These are phyloP conservation scores for Podaxis sp. DNA, from an alignment of 768 basidiomycete species.

Conservation along the genomic window DNA sequence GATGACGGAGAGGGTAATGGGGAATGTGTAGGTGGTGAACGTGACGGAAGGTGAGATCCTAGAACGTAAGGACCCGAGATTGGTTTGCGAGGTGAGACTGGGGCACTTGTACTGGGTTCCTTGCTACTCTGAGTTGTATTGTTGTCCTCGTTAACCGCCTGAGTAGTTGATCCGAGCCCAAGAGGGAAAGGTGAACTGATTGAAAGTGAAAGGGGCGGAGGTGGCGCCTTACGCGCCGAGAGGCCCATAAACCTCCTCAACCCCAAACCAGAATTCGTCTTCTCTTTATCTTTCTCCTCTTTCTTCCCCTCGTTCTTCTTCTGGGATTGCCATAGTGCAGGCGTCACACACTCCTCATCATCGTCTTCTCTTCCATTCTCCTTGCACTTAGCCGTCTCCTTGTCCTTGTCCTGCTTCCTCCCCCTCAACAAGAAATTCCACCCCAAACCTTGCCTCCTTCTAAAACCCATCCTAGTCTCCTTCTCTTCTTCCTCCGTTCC, in stretches of 20 bases:
- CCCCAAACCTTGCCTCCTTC: slow-evolving; percentile 1
- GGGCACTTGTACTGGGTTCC: slow-evolving; percentile 10
- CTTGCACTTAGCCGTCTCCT: neutral
- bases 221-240: neutral
- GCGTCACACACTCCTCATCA: slow-evolving; percentile 14
- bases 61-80: slow-evolving; percentile 46
- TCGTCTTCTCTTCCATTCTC: slow-evolving; percentile 12
- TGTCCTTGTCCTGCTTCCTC: slow-evolving; percentile 1
- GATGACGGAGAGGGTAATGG: slow-evolving; percentile 8
- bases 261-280: slow-evolving; percentile 10
- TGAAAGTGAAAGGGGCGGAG: slow-evolving; percentile 9
- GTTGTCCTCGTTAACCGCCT: neutral
- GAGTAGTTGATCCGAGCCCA: slow-evolving; percentile 1
- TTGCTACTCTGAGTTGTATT: slow-evolving; percentile 13
- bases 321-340: slow-evolving; percentile 10
- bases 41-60: slow-evolving; percentile 26
- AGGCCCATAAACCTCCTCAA: slow-evolving; percentile 33
- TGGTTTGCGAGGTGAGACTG: slow-evolving; percentile 22
- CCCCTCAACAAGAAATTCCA: slow-evolving; percentile 8
- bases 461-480: neutral
- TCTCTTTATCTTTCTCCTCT: slow-evolving; percentile 16
- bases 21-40: slow-evolving; percentile 15
- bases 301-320: slow-evolving; percentile 21
- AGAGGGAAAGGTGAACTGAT: neutral
- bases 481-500: neutral